phyloP scores from a whole-genome alignment of 176 grass and related monocot genomes.

The Tillandsia leiboldiana region DNA sequence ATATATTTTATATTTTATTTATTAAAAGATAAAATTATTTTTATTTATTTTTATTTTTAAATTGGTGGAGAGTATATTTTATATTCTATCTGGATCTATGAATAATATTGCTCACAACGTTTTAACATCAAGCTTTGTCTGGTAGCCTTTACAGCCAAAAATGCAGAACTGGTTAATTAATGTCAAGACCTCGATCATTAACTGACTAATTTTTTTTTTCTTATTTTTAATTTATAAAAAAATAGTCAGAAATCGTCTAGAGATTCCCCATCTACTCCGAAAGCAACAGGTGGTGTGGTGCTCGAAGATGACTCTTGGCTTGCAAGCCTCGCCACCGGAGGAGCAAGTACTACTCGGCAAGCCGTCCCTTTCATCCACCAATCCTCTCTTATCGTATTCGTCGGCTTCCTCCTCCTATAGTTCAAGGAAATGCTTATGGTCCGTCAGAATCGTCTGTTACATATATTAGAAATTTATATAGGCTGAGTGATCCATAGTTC shows the following conservation, averaged over 20 bases:
- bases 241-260: conserved; percentile 53
- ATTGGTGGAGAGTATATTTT: too few relatives aligned
- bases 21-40: too few relatives aligned
- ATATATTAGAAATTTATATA: not conserved
- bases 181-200: not conserved
- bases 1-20: too few relatives aligned
- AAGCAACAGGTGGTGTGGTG: conserved; percentile 32
- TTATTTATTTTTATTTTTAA: too few relatives aligned
- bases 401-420: conserved; percentile 44
- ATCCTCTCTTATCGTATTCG: conserved; percentile 14
- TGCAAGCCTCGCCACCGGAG: conserved; percentile 68
- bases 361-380: not conserved
- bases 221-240: conserved; percentile 2
- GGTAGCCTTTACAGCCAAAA: too few relatives aligned
- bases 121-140: too few relatives aligned
- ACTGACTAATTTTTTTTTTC: conserved; percentile 11
- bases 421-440: not conserved
- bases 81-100: too few relatives aligned
- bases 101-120: too few relatives aligned
- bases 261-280: conserved; percentile 19
- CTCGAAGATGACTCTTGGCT: conserved; percentile 63
- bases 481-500: conserved; percentile 12
- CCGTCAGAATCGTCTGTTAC: conserved; percentile 6
- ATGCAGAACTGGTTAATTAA: too few relatives aligned
- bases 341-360: conserved; percentile 9